Evolutionary conservation across 176 grass and related monocot genomes (phyloP), one percentile per base, ranked within the genome.

Genomic region (Hordeum marinum): DNA sequence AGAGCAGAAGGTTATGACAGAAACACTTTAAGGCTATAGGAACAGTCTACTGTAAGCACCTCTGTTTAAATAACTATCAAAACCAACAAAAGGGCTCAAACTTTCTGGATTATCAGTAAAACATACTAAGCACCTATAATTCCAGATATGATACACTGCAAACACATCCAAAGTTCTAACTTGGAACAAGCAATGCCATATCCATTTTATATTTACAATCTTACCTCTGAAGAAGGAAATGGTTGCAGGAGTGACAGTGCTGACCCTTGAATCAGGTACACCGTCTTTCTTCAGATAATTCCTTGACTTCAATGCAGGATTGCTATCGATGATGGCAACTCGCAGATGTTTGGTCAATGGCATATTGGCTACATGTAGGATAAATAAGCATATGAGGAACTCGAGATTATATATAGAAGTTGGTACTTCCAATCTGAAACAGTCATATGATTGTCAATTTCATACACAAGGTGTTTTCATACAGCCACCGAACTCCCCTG

Each of bases 171-270:
- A 17, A 69, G 52, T 54, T 65, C 14, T 63, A 21, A 41, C 50
- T 10, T 21, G 9, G 26, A 78, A 75, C 35, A 66, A 68, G 26
- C 15, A 68, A 34, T 15, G 55, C 6, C 36, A 39, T 4, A 66
- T 42, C 41, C 14, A 39, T 32, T 15, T 64, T 69, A 88, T 40
- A 55, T 87, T 65, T 29, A 72, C 36, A 46, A 72, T 9, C 50
- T 23, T 88, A 98, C 95, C 95, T 89, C 79, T 88, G 48, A 98
- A 92, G 77, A 95, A 91, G 35, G 90, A 88, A 72, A 98, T 98
- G 64, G 93, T 98, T 82, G 89, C 93, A 37, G 93, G 95, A 50
- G 95, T 95, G 61, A 98, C 55, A 43, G 91, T 95, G 81, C 95
- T 98, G 68, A 98, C 95, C 85, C 93, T 98, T 39, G 93, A 92